phyloP scores from a whole-genome alignment of 1,139 yeast genomes.

The Zygoascus hellenicus region DNA sequence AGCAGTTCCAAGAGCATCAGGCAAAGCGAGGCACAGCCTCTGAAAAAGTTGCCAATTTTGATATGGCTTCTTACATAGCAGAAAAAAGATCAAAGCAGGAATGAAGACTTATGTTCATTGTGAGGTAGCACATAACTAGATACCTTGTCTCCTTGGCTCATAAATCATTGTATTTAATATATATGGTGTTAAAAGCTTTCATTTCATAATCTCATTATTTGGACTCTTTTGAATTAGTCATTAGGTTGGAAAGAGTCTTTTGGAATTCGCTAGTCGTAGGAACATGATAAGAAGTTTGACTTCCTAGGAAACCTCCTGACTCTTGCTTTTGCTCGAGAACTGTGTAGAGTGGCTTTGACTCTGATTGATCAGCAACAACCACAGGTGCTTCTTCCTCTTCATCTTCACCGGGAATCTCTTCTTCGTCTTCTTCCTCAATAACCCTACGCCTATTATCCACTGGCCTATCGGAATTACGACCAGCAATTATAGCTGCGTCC shows the following conservation, averaged over 20 bases:
- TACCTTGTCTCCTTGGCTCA: not conserved
- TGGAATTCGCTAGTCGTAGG: constrained; percentile 19
- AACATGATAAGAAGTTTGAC: constrained; percentile 22
- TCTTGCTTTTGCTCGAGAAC: constrained; percentile 37
- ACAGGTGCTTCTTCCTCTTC: constrained; percentile 13
- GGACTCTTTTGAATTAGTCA: constrained; percentile 8
- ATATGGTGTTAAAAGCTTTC: too few species aligned
- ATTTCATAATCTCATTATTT: too few species aligned
- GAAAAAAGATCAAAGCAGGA: constrained; percentile 12
- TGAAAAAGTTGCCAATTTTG: constrained; percentile 26
- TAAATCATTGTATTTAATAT: not conserved
- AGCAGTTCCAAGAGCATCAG: constrained; percentile 28
- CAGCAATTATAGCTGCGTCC: constrained; percentile 23
- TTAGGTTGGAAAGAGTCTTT: constrained; percentile 12
- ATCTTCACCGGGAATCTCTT: constrained; percentile 7
- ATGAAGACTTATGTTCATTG: not conserved
- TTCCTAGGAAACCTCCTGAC: constrained; percentile 24
- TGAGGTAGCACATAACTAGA: not conserved
- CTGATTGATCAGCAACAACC: constrained; percentile 8
- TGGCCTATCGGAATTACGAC: constrained; percentile 12
- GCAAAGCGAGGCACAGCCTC: constrained; percentile 17
- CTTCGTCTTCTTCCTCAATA: constrained; percentile 18
- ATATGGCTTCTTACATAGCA: constrained; percentile 29
- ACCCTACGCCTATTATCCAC: constrained; percentile 14
- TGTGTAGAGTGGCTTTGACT: constrained; percentile 34